Conservation (phyloP, 1,139 yeast genomes). For the Scheffersomyces insectosa region DNA sequence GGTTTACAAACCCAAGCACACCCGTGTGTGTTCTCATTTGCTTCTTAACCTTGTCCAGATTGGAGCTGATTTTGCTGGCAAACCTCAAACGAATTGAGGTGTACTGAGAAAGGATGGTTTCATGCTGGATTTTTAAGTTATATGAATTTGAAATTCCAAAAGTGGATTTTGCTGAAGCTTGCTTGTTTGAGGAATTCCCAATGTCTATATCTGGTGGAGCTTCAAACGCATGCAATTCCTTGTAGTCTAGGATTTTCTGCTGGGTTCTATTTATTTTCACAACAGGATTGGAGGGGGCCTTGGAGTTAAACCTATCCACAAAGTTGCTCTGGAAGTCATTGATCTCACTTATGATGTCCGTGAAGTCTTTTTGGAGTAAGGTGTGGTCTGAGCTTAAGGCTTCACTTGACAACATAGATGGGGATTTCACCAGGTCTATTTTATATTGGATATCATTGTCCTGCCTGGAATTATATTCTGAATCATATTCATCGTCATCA, state of each 20-base stretch:
- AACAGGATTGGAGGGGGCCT: constrained; percentile 2
- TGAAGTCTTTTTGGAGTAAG: constrained; percentile 9
- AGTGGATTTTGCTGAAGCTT: not conserved
- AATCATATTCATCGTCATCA: constrained; percentile 20
- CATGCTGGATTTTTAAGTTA: constrained; percentile 36
- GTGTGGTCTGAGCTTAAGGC: not conserved
- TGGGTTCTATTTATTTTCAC: constrained; percentile 30
- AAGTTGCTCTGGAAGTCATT: constrained; percentile 34
- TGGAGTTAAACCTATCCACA: constrained; percentile 20
- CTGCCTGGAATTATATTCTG: not conserved
- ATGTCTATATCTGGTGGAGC: not conserved
- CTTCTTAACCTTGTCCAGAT: constrained; percentile 2
- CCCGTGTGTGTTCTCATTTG: constrained; percentile 11
- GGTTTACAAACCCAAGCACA: constrained; percentile 13
- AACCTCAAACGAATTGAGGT: constrained; percentile 40
- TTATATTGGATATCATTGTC: not conserved
- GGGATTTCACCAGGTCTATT: constrained; percentile 1
- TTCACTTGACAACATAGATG: not conserved
- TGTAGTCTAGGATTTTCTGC: constrained; percentile 37
- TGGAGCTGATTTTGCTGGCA: constrained; percentile 17
- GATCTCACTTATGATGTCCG: constrained; percentile 31
- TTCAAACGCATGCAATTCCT: constrained; percentile 23
- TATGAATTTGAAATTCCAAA: constrained; percentile 7
- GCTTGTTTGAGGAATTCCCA: not conserved
- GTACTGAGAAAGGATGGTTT: constrained; percentile 38